Evolutionary conservation across 768 basidiomycete species (phyloP), one percentile per base, ranked within the genome.

Genomic region (Trametes cingulata): DNA sequence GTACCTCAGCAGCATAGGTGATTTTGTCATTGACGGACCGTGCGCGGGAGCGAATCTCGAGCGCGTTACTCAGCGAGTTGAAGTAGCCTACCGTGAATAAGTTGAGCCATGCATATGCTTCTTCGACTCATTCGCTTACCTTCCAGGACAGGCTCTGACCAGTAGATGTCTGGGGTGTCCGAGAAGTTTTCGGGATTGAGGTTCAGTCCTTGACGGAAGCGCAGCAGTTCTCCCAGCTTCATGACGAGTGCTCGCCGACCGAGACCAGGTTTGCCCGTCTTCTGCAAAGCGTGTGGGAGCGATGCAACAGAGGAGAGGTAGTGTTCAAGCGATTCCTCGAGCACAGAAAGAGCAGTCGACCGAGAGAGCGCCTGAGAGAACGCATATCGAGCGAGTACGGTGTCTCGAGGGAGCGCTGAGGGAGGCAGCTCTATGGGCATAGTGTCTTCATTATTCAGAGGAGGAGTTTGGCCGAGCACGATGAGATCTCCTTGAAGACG

Each of bases 81-180:
- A 98, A 98, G 70, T 90, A 87, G 17, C 81, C 88, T 93, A 39
- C 17, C n/a, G 46, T 3, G 20, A 29, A n/a, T 29, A 5, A 24
- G 37, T 20, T 22, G 10, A n/a, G n/a, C n/a, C n/a, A n/a, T n/a
- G n/a, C n/a, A n/a, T n/a, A n/a, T n/a, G 4, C 12, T 9, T 33
- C 29, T 10, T 13, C 14, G 9, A 9, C n/a, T n/a, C n/a, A n/a
- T n/a, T 40, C 6, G 60, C 84, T 35, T 61, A 87, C 91, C 80
- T 77, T 98, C 95, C 6, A 98, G 80, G 62, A 88, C 90, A 0
- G 95, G 93, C 69, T 97, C 93, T 17, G 89, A 82, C 95, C 96
- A 98, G 71, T 97, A 95, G 65, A 98, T 88, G 73, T 97, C 91
- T 0, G 91, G 93, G 0, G 87, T 86, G 68, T 95, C 94, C 47